A percentile compares a stretch with the other conserved stretches of the same genome.
phyloP scores from a whole-genome alignment of 1,284 basidiomycete species.

The Prillingera fragicola region DNA sequence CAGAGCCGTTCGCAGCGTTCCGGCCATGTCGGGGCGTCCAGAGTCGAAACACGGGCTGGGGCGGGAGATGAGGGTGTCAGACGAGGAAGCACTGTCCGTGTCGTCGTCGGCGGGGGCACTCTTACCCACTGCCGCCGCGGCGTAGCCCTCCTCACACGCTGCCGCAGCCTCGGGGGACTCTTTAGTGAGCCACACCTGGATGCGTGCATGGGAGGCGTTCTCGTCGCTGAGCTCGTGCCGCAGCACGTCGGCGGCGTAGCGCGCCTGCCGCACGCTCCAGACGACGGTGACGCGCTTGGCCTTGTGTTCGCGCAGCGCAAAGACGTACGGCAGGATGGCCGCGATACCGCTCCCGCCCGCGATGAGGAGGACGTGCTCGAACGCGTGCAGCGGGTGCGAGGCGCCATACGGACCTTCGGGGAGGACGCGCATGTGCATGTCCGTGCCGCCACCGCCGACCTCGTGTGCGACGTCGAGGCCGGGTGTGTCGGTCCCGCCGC shows the following conservation, averaged over 20 bases:
- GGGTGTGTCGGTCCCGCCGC: no score
- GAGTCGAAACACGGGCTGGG: background rate
- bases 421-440: slow-evolving; percentile 9
- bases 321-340: slow-evolving; percentile 24
- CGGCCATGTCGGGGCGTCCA: slow-evolving; percentile 22
- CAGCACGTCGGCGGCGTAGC: slow-evolving; percentile 24
- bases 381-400: slow-evolving; percentile 13
- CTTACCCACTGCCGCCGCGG: background rate
- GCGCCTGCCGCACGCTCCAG: slow-evolving; percentile 21
- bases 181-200: slow-evolving; percentile 11
- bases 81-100: background rate
- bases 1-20: slow-evolving; percentile 1
- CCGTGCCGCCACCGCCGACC: background rate
- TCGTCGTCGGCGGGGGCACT: background rate
- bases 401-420: slow-evolving; percentile 35
- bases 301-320: slow-evolving; percentile 6
- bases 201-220: background rate
- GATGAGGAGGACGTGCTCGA: slow-evolving; percentile 21
- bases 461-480: no score
- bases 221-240: slow-evolving; percentile 15
- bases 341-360: slow-evolving; percentile 33
- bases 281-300: slow-evolving; percentile 17
- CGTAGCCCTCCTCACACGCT: background rate
- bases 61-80: no score
- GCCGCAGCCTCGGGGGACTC: background rate